Evolutionary conservation across 2,329 filamentous ascomycete genomes (phyloP).

Genomic region (Pseudogymnoascus sp.): DNA sequence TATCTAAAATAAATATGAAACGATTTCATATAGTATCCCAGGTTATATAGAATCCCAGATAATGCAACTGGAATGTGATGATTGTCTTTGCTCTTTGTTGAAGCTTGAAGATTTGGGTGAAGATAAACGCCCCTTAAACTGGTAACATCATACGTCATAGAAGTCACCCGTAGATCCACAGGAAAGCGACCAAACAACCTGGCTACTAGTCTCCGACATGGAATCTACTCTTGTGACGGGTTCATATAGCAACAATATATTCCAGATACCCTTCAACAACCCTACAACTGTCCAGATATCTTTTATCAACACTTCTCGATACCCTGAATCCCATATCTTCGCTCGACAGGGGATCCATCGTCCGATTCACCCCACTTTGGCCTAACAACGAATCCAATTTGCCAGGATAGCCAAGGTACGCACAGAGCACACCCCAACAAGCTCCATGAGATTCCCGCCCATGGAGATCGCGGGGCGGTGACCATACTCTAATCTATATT

Average conservation of each 20-base stretch:
- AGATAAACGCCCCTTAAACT: background rate
- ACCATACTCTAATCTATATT: slow-evolving; percentile 7
- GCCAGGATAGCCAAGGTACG: slow-evolving; percentile 9
- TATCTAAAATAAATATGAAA: background rate
- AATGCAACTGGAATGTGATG: background rate
- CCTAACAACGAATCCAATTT: slow-evolving; percentile 6
- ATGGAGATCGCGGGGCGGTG: slow-evolving; percentile 8
- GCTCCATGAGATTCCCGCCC: background rate
- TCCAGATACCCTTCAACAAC: background rate
- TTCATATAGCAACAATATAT: background rate
- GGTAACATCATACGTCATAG: background rate
- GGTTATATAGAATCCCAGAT: background rate
- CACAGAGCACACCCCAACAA: slow-evolving; percentile 9
- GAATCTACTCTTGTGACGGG: background rate
- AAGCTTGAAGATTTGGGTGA: background rate
- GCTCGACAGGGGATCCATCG: background rate
- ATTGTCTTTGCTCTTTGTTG: background rate
- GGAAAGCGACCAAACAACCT: background rate
- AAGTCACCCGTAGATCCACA: background rate
- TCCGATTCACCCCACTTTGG: slow-evolving; percentile 3
- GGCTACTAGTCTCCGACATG: background rate
- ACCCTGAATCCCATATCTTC: background rate
- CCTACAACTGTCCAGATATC: background rate
- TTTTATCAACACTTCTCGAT: background rate
- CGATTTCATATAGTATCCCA: background rate